Conservation (phyloP, 2,329 filamentous ascomycete genomes). For the Talaromyces rugulosus region DNA sequence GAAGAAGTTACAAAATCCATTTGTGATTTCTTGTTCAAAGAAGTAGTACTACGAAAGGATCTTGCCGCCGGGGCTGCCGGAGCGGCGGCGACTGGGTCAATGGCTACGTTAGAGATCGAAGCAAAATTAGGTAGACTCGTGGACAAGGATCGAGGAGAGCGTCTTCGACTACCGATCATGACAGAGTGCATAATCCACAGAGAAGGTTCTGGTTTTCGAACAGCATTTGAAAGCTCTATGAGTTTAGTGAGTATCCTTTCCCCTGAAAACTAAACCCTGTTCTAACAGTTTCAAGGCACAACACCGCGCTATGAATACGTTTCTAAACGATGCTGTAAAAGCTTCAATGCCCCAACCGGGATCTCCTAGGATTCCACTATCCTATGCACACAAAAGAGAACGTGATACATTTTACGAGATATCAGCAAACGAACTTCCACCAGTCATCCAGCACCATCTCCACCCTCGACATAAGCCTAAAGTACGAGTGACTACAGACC, state of each 20-base stretch:
- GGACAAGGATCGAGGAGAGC: constrained; percentile 64
- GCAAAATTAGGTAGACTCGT: constrained; percentile 85
- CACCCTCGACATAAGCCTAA: constrained; percentile 56
- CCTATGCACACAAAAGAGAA: constrained; percentile 79
- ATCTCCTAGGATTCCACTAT: constrained; percentile 45
- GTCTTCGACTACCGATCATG: constrained; percentile 63
- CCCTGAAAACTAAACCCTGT: not conserved
- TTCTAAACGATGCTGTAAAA: constrained; percentile 67
- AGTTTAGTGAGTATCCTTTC: constrained; percentile 61
- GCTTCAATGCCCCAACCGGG: constrained; percentile 42
- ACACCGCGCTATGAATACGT: constrained; percentile 79
- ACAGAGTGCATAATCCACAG: constrained; percentile 68
- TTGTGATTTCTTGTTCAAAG: constrained; percentile 74
- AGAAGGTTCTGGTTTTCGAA: constrained; percentile 47
- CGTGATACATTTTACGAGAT: constrained; percentile 80
- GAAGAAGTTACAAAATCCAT: constrained; percentile 71
- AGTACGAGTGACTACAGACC: constrained; percentile 72
- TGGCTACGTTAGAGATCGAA: constrained; percentile 84
- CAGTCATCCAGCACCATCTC: constrained; percentile 59
- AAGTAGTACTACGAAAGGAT: constrained; percentile 65
- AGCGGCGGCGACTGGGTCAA: constrained; percentile 57
- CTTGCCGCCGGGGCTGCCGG: constrained; percentile 50
- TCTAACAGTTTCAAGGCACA: constrained; percentile 55
- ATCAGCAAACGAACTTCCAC: constrained; percentile 59
- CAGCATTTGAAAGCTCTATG: constrained; percentile 84